These are phyloP conservation scores for Henckelia pumila DNA, from an alignment of 257 asterid genomes.

Conservation along the genomic window DNA sequence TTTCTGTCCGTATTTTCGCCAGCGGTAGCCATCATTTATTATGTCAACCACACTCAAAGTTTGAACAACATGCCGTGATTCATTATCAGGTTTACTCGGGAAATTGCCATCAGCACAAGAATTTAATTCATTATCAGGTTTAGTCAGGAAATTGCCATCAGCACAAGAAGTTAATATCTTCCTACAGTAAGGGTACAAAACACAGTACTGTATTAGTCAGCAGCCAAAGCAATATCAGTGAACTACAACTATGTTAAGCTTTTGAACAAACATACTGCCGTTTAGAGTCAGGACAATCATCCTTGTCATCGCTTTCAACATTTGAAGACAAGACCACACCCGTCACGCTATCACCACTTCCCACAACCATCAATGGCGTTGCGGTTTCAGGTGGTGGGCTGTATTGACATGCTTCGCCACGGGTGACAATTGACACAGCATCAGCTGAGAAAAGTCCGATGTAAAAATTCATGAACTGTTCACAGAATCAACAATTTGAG, in stretches of 20 bases:
- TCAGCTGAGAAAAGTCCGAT: slow-evolving; percentile 36
- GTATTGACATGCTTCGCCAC: slow-evolving; percentile 34
- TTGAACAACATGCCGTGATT: slow-evolving; percentile 66
- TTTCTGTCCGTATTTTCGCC: slow-evolving; percentile 99
- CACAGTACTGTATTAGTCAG: slow-evolving; percentile 19
- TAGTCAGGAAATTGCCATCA: slow-evolving; percentile 47
- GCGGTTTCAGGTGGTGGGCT: slow-evolving; percentile 32
- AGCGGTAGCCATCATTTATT: slow-evolving; percentile 84
- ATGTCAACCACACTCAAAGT: slow-evolving; percentile 74
- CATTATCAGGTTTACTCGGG: slow-evolving; percentile 46
- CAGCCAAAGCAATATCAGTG: slow-evolving; percentile 6
- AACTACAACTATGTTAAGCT: slow-evolving; percentile 21
- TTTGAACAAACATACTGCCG: slow-evolving; percentile 56
- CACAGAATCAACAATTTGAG: not conserved
- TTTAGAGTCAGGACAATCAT: slow-evolving; percentile 45
- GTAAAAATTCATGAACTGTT: slow-evolving; percentile 21
- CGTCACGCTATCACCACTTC: slow-evolving; percentile 33
- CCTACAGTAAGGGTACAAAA: slow-evolving; percentile 48
- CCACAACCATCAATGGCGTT: slow-evolving; percentile 30
- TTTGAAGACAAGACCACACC: slow-evolving; percentile 34
- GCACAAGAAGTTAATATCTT: slow-evolving; percentile 39
- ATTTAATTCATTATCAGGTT: slow-evolving; percentile 46
- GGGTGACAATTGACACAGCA: slow-evolving; percentile 35
- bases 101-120: slow-evolving; percentile 40
- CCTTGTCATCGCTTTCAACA: slow-evolving; percentile 41